Conservation (phyloP, 176 grass and related monocot species). For the Aechmea fasciata region DNA sequence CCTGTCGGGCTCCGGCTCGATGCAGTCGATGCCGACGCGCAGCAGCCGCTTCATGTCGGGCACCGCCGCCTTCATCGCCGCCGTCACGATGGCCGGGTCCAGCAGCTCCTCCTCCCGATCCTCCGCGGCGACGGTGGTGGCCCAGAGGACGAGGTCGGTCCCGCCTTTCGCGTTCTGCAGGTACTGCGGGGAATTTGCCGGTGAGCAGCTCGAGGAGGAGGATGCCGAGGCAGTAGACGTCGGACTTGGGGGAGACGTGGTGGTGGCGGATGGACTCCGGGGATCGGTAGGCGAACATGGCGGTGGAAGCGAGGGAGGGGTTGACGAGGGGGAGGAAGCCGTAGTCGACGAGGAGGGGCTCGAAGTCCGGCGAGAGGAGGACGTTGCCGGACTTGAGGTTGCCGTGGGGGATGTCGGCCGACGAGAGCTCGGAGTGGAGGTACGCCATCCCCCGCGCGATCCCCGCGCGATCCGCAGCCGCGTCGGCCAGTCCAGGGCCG, state of each 20-base stretch:
- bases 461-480: slow-evolving; percentile 47
- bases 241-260: slow-evolving; percentile 40
- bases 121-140: slow-evolving; percentile 40
- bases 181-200: slow-evolving; percentile 88
- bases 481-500: slow-evolving; percentile 55
- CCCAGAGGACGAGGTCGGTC: slow-evolving; percentile 83
- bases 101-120: slow-evolving; percentile 58
- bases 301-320: slow-evolving; percentile 10
- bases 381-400: slow-evolving; percentile 94
- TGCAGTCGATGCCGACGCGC: slow-evolving; percentile 42
- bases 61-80: slow-evolving; percentile 36
- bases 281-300: slow-evolving; percentile 43
- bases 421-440: slow-evolving; percentile 45
- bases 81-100: slow-evolving; percentile 45
- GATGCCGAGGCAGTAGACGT: slow-evolving; percentile 91
- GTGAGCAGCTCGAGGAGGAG: slow-evolving; percentile 88
- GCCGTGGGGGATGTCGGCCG: slow-evolving; percentile 48
- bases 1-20: slow-evolving; percentile 33
- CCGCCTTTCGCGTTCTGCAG: slow-evolving; percentile 57
- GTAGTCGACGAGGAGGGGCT: slow-evolving; percentile 83
- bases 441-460: slow-evolving; percentile 40
- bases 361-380: slow-evolving; percentile 66
- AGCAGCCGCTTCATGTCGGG: slow-evolving; percentile 72
- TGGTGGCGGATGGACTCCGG: slow-evolving; percentile 34
- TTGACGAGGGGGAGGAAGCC: slow-evolving; percentile 49